Evolutionary conservation across 2,329 filamentous ascomycete species (phyloP).

Genomic region (Teratosphaeria destructans): DNA sequence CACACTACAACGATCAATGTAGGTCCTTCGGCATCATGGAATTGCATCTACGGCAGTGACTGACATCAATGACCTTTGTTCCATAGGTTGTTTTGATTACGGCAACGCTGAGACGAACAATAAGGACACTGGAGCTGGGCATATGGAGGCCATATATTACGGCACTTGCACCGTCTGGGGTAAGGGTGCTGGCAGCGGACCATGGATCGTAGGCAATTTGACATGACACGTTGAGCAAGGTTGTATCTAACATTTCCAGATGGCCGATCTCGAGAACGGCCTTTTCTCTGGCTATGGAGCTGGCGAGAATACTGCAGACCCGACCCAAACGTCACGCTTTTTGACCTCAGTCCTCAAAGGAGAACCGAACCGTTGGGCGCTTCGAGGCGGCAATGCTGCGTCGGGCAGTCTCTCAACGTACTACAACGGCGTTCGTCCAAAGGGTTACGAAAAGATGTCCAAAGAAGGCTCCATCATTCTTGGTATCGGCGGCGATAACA

Average conservation of each 20-base stretch:
- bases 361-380: slow-evolving; percentile 44
- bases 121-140: slow-evolving; percentile 45
- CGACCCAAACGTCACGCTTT: slow-evolving; percentile 45
- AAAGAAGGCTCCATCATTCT: slow-evolving; percentile 57
- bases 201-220: neutral
- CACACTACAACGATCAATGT: slow-evolving; percentile 48
- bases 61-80: neutral
- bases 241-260: slow-evolving; percentile 22
- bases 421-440: slow-evolving; percentile 43
- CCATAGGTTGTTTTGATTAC: slow-evolving; percentile 23
- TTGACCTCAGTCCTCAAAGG: slow-evolving; percentile 49
- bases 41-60: slow-evolving; percentile 3
- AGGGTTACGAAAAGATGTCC: slow-evolving; percentile 49
- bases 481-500: slow-evolving; percentile 57
- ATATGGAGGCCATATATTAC: slow-evolving; percentile 61
- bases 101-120: slow-evolving; percentile 32
- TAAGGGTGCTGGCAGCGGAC: slow-evolving; percentile 43
- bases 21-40: slow-evolving; percentile 24
- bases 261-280: slow-evolving; percentile 58
- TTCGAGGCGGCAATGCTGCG: slow-evolving; percentile 45
- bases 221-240: neutral
- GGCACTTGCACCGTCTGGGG: slow-evolving; percentile 47
- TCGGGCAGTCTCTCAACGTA: slow-evolving; percentile 47
- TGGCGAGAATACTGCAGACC: slow-evolving; percentile 41
- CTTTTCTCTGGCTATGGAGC: slow-evolving; percentile 47